Evolutionary conservation across 768 basidiomycete species (phyloP), one percentile per base, ranked within the genome.

Genomic region (Kwoniella bestiolae): DNA sequence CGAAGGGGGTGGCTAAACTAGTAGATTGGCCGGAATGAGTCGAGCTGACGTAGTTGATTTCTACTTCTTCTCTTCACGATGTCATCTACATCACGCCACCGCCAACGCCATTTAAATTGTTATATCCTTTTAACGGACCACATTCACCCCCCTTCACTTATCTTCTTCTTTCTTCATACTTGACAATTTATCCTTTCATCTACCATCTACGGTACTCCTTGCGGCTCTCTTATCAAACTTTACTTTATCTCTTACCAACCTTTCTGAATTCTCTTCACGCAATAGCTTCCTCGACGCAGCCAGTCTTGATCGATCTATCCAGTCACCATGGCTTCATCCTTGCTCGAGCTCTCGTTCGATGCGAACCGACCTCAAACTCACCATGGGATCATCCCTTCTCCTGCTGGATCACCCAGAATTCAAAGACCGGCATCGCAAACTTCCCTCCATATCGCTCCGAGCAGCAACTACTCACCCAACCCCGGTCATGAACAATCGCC

Each of bases 371-470:
- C 71, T 31, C 71, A 69, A 34, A 60, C 71, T 16, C 71, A 77
- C 45, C 73, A 75, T 16, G 76, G 69, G n/a, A 51, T 74, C 28
- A 65, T 63, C 41, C 55, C 67, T 9, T 74, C 76, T 23, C 71
- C 73, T 14, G 29, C 55, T 35, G 63, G 60, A 2, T 77, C 76
- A n/a, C 70, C 76, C n/a, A 58, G 65, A 23, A 61, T 69, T 18
- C 65, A 60, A 18, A 61, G 76, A 47, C 71, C 76, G 9, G 53
- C 63, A 14, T 58, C 63, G 23, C 76, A 77, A 67, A 56, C 66
- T 8, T 74, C 73, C 11, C 51, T 71, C 23, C 76, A 77, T 46
- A 35, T 73, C 25, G 56, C 69, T 16, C 69, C 71, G 18, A 45
- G 21, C 25, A 53, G 51, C 16, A 44, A 32, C 28, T 67, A 65